Evolutionary conservation across 768 basidiomycete genomes (phyloP).

Genomic region (Chalciporus pseudorubinellus): DNA sequence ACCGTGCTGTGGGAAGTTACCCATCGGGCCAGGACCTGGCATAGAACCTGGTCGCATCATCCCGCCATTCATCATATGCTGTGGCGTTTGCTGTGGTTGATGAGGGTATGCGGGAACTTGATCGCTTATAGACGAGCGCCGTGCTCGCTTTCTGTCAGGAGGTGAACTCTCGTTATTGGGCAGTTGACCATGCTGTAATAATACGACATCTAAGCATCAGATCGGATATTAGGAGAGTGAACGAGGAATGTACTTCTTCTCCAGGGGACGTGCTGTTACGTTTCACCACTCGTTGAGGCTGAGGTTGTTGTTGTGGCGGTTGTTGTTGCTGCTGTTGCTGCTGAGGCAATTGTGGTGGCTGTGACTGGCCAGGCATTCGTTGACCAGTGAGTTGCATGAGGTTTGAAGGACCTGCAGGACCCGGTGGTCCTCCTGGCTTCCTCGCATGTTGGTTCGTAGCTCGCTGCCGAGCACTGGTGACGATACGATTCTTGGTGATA

Average conservation of each 20-base stretch:
- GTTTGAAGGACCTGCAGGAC: conserved; percentile 27
- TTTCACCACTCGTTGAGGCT: conserved; percentile 36
- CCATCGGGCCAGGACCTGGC: conserved; percentile 34
- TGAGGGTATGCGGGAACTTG: conserved; percentile 38
- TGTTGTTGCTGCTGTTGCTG: conserved; percentile 28
- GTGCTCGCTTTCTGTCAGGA: conserved; percentile 52
- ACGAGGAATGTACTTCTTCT: conserved; percentile 49
- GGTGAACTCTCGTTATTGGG: conserved; percentile 54
- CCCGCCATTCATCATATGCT: conserved; percentile 39
- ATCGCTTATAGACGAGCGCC: conserved; percentile 48
- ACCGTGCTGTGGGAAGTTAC: conserved; percentile 31
- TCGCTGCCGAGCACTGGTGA: conserved; percentile 29
- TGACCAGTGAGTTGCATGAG: conserved; percentile 43
- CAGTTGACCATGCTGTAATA: conserved; percentile 43
- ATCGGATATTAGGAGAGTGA: neutral
- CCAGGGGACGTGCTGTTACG: conserved; percentile 62
- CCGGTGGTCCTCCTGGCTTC: conserved; percentile 28
- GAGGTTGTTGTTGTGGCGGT: conserved; percentile 19
- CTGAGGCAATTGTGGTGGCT: conserved; percentile 15
- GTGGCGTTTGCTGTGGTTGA: conserved; percentile 35
- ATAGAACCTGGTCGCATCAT: conserved; percentile 38
- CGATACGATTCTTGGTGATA: conserved; percentile 35
- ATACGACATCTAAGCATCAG: neutral
- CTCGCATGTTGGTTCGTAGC: conserved; percentile 8
- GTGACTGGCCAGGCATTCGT: conserved; percentile 34